These are phyloP conservation scores for Tylopilus balloui DNA, from an alignment of 768 basidiomycete genomes.

Conservation along the genomic window DNA sequence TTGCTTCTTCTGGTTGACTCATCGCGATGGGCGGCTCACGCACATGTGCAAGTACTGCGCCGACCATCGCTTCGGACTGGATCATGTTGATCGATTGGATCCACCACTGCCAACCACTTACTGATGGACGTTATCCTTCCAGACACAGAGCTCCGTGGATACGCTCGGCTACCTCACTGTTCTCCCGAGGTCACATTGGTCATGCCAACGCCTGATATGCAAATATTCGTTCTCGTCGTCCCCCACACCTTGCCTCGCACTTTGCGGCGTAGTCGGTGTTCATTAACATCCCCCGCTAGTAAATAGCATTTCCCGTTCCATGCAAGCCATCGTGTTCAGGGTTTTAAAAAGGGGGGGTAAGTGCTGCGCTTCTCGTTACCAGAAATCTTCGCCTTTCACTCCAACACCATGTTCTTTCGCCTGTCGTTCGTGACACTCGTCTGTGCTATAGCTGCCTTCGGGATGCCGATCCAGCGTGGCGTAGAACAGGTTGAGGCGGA, in stretches of 20 bases:
- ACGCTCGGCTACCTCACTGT: not conserved
- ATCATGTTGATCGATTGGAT: not conserved
- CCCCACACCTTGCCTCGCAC: not conserved
- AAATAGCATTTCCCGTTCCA: not conserved
- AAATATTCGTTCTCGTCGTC: not conserved
- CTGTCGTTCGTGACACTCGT: constrained; percentile 8
- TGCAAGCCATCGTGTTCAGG: not conserved
- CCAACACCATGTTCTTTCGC: constrained; percentile 9
- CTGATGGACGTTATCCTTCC: too few species aligned
- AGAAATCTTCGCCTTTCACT: not conserved
- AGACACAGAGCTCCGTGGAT: not conserved
- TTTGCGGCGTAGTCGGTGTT: not conserved
- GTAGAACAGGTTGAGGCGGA: not conserved
- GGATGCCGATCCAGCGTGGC: constrained; percentile 9
- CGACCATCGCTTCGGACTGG: not conserved
- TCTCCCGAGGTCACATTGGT: not conserved
- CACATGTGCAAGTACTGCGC: too few species aligned
- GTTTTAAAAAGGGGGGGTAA: constrained; percentile 1
- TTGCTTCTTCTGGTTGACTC: too few species aligned
- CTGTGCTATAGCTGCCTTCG: constrained; percentile 11
- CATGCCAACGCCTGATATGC: not conserved
- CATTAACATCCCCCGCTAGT: too few species aligned
- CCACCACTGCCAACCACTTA: not conserved
- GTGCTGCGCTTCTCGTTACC: not conserved
- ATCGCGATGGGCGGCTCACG: too few species aligned